Evolutionary conservation across 345 rosid genomes (phyloP).

Genomic region (Sonneratia alba): DNA sequence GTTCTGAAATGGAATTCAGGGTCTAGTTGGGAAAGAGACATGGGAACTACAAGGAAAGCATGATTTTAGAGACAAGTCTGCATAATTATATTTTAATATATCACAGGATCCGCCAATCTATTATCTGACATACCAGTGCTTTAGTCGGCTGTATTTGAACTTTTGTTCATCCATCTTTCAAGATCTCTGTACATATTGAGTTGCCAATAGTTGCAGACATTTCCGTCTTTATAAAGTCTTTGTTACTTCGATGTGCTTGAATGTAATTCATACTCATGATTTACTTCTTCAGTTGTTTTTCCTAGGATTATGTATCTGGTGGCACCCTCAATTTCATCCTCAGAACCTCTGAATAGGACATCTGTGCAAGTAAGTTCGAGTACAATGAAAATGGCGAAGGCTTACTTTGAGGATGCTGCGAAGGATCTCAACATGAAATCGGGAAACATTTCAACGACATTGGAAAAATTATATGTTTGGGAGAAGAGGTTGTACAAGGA

Average conservation of each 20-base stretch:
- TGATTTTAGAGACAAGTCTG: neutral
- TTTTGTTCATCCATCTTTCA: neutral
- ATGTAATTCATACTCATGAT: slow-evolving; percentile 10
- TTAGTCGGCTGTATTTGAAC: neutral
- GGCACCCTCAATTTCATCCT: slow-evolving; percentile 36
- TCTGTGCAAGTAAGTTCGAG: slow-evolving; percentile 42
- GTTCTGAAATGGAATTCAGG: no score
- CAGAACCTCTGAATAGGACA: slow-evolving; percentile 29
- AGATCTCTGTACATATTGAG: neutral
- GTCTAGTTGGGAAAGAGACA: no score
- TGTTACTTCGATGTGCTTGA: neutral
- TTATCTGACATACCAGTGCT: neutral
- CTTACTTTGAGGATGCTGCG: slow-evolving; percentile 35
- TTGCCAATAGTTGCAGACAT: neutral
- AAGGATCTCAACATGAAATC: slow-evolving; percentile 26
- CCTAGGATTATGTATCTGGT: slow-evolving; percentile 58
- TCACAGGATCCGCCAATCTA: neutral
- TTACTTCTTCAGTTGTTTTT: slow-evolving; percentile 45
- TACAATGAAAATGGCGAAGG: slow-evolving; percentile 48
- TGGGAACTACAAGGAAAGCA: no score
- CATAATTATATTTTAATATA: neutral
- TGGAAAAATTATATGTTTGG: slow-evolving; percentile 80
- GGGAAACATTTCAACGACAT: slow-evolving; percentile 65
- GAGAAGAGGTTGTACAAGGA: slow-evolving; percentile 87
- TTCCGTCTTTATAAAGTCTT: neutral